Percentiles rank a stretch among this genome's conserved stretches.
Evolutionary conservation across 2,329 filamentous ascomycete genomes (phyloP).

Genomic region (Helotiales sp.): DNA sequence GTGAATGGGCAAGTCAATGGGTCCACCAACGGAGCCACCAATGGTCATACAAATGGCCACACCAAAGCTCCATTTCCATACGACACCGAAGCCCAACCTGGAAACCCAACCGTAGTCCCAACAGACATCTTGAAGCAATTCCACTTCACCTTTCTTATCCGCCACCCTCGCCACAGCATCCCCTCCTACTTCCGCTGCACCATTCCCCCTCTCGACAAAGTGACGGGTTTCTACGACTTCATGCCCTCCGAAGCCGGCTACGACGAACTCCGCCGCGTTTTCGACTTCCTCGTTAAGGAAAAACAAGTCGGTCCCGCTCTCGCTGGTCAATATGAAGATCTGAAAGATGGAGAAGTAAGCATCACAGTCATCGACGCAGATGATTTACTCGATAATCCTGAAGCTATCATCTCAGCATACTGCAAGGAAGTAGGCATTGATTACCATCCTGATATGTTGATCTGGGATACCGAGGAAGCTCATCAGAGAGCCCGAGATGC

Average conservation of each 20-base stretch:
- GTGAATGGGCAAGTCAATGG: constrained; percentile 31
- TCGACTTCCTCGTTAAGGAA: constrained; percentile 76
- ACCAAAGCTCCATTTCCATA: constrained; percentile 55
- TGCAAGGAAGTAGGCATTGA: constrained; percentile 79
- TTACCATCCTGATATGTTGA: constrained; percentile 76
- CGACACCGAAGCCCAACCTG: constrained; percentile 56
- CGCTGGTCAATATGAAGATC: constrained; percentile 43
- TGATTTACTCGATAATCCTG: constrained; percentile 84
- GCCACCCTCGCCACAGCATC: constrained; percentile 87
- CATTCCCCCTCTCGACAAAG: constrained; percentile 76
- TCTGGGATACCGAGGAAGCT: constrained; percentile 77
- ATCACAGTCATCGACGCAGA: constrained; percentile 93
- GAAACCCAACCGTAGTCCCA: constrained; percentile 86
- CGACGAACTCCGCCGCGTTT: constrained; percentile 79
- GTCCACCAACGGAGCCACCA: constrained; percentile 26
- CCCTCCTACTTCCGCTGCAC: constrained; percentile 96
- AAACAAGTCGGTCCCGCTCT: constrained; percentile 70
- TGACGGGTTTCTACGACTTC: constrained; percentile 86
- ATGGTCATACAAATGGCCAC: constrained; percentile 30
- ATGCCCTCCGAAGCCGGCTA: constrained; percentile 89
- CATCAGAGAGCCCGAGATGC: constrained; percentile 66
- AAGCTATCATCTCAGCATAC: constrained; percentile 72
- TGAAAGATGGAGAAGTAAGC: constrained; percentile 46
- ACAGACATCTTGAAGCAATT: constrained; percentile 72
- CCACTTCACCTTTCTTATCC: constrained; percentile 96